phyloP scores from a whole-genome alignment of 176 grass and related monocot species.

The Melocanna baccifera region DNA sequence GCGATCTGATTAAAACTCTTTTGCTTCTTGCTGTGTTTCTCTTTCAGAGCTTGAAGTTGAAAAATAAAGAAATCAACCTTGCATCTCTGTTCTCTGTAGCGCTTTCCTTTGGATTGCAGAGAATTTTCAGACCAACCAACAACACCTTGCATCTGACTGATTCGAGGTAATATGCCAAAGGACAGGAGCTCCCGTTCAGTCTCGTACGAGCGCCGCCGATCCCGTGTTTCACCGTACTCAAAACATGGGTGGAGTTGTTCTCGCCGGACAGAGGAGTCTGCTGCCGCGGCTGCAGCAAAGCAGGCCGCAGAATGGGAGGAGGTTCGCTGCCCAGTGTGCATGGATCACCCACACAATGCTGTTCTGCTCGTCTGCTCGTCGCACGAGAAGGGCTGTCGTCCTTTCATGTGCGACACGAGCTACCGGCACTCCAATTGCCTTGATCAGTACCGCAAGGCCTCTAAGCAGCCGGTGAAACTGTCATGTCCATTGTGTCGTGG shows the following conservation, averaged over 20 bases:
- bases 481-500: constrained; percentile 73
- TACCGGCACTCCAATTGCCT: constrained; percentile 74
- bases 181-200: constrained; percentile 52
- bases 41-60: constrained; percentile 57
- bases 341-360: constrained; percentile 92
- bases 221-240: constrained; percentile 38
- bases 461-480: constrained; percentile 39
- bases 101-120: constrained; percentile 41
- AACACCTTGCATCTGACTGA: constrained; percentile 35
- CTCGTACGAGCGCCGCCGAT: constrained; percentile 23
- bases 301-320: constrained; percentile 66
- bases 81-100: constrained; percentile 37
- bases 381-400: constrained; percentile 69
- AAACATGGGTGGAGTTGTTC: constrained; percentile 16
- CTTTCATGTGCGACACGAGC: constrained; percentile 83
- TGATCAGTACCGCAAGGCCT: constrained; percentile 68
- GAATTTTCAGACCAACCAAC: not conserved
- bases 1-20: constrained; percentile 23
- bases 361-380: constrained; percentile 79
- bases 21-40: constrained; percentile 4
- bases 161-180: constrained; percentile 67
- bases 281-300: constrained; percentile 5
- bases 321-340: constrained; percentile 74
- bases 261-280: constrained; percentile 19
- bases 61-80: constrained; percentile 50